phyloP scores from a whole-genome alignment of 805 yeast genomes.

The Kluyveromyces siamensis region DNA sequence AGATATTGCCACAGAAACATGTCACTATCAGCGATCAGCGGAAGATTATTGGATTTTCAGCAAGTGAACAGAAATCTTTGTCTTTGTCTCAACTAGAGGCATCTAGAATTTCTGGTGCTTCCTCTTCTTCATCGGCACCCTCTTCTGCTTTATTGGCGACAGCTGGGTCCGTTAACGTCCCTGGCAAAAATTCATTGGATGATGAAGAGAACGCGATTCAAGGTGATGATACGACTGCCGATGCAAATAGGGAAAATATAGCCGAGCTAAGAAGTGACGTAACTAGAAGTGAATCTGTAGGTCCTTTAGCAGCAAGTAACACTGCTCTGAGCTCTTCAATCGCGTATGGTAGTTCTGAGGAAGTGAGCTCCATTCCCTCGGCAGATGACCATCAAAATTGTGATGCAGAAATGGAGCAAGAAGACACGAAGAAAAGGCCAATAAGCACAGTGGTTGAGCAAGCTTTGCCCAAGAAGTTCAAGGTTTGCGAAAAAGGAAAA shows the following conservation, averaged over 20 bases:
- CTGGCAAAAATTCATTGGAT: background rate
- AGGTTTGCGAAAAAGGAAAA: conserved; percentile 26
- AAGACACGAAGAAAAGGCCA: conserved; percentile 24
- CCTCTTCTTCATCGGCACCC: background rate
- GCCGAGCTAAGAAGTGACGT: background rate
- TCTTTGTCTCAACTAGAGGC: background rate
- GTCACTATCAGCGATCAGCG: conserved; percentile 1
- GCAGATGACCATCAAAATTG: background rate
- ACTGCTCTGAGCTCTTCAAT: background rate
- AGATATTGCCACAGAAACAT: background rate
- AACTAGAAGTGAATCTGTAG: background rate
- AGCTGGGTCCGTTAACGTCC: background rate
- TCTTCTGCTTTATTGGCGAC: background rate
- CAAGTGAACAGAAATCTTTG: background rate
- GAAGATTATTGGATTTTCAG: background rate
- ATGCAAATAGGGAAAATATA: background rate
- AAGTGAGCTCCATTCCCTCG: background rate
- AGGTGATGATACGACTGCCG: background rate
- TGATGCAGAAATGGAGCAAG: background rate
- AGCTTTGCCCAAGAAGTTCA: conserved; percentile 27
- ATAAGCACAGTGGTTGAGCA: conserved; percentile 28
- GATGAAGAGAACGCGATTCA: background rate
- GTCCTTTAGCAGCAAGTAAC: background rate
- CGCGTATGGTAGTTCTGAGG: background rate
- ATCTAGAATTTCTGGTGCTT: background rate